Evolutionary conservation across 1,139 yeast genomes (phyloP).

Genomic region (Saccharomyces pastorianus): DNA sequence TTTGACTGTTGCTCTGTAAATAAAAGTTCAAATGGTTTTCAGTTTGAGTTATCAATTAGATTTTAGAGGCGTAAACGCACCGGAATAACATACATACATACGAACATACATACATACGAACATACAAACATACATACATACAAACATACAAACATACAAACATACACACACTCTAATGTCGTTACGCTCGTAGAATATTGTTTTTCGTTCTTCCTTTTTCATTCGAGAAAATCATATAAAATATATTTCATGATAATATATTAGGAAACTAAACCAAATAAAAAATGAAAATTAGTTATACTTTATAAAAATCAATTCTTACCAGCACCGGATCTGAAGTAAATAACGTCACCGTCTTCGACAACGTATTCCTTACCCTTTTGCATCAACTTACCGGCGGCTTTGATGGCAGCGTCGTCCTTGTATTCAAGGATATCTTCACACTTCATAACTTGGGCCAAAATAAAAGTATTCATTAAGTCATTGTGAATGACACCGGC

Average conservation of each 20-base stretch:
- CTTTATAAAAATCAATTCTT: constrained; percentile 56
- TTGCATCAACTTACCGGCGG: constrained; percentile 85
- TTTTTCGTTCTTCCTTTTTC: no score
- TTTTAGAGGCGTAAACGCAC: neutral
- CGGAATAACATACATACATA: neutral
- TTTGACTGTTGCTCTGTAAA: neutral
- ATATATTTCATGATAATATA: neutral
- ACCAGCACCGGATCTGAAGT: constrained; percentile 95
- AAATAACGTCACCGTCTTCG: constrained; percentile 84
- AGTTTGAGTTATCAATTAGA: neutral
- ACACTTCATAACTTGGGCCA: constrained; percentile 80
- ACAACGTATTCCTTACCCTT: constrained; percentile 98
- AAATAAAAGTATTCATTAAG: constrained; percentile 66
- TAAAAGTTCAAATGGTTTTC: neutral
- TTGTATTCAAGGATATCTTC: constrained; percentile 73
- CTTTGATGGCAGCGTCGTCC: constrained; percentile 78
- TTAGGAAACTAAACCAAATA: neutral
- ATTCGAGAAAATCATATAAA: neutral
- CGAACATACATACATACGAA: neutral
- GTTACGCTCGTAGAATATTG: neutral
- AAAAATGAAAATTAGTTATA: neutral
- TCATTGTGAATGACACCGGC: constrained; percentile 84
- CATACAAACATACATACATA: neutral
- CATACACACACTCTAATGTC: neutral
- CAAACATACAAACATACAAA: neutral